Conservation (phyloP, 768 basidiomycete species). For the Russula brevipes region DNA sequence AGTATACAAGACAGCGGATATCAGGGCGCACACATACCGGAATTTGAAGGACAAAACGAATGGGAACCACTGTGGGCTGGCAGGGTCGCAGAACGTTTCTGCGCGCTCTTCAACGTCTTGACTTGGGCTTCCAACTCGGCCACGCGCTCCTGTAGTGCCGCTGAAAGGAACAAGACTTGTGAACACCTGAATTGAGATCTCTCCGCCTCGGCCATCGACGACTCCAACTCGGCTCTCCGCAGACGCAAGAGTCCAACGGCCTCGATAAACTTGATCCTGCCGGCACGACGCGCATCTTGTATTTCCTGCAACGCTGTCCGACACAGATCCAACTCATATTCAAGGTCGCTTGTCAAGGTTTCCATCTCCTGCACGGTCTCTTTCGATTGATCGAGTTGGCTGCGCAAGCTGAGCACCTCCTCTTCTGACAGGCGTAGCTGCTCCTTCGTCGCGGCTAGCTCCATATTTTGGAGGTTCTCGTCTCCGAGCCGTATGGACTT, state of each 20-base stretch:
- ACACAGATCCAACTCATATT: neutral
- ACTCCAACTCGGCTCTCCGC: neutral
- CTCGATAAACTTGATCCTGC: neutral
- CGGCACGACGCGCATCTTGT: neutral
- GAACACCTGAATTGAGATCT: neutral
- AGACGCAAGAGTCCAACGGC: neutral
- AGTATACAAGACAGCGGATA: neutral
- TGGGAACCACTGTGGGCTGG: neutral
- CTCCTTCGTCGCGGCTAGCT: neutral
- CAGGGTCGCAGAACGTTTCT: neutral
- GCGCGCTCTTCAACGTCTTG: neutral
- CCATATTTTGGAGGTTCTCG: neutral
- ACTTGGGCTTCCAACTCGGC: slow-evolving; percentile 3
- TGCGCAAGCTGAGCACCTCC: neutral
- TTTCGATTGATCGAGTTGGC: neutral
- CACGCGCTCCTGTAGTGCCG: slow-evolving; percentile 5
- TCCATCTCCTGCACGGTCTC: neutral
- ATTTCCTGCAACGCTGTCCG: neutral
- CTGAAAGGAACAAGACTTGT: neutral
- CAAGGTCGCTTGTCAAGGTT: neutral
- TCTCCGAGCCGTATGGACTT: neutral
- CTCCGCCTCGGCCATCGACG: neutral
- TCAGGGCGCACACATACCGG: neutral
- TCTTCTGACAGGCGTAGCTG: neutral
- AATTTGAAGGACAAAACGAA: neutral